A percentile compares a stretch with the other conserved stretches of the same genome.
These are phyloP conservation scores for Coprinopsis cinerea DNA, from an alignment of 768 basidiomycete species.

Conservation along the genomic window DNA sequence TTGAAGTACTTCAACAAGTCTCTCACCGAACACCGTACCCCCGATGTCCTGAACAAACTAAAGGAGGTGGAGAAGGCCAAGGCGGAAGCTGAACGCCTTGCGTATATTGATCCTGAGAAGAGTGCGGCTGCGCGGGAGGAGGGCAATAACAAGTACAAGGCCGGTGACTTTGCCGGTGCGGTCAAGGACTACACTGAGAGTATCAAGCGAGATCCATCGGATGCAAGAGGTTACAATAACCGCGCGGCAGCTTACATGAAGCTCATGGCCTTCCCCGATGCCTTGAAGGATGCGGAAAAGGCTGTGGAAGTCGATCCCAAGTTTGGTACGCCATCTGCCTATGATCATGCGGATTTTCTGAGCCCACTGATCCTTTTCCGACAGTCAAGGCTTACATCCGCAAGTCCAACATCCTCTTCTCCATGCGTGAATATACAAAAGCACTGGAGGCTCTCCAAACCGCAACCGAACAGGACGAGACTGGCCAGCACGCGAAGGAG, in stretches of 20 bases:
- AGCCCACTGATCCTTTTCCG: not conserved
- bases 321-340: conserved; percentile 51
- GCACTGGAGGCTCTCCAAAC: conserved; percentile 79
- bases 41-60: conserved; percentile 86
- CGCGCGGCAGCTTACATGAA: conserved; percentile 98
- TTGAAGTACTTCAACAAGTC: conserved; percentile 93
- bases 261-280: conserved; percentile 88
- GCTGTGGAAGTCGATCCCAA: conserved; percentile 87
- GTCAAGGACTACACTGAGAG: conserved; percentile 93
- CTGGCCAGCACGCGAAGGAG: conserved; percentile 77
- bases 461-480: conserved; percentile 73
- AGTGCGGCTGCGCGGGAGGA: conserved; percentile 83
- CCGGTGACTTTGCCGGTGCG: conserved; percentile 83
- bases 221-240: conserved; percentile 95
- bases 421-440: conserved; percentile 89
- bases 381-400: conserved; percentile 93
- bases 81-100: conserved; percentile 68
- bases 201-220: conserved; percentile 90
- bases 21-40: conserved; percentile 93
- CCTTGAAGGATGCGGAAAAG: conserved; percentile 90
- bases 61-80: conserved; percentile 77
- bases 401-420: conserved; percentile 77
- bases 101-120: conserved; percentile 84
- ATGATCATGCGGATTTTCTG: conserved; percentile 1
- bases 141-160: conserved; percentile 89